Percentiles rank a stretch among this genome's conserved stretches.
Conservation (phyloP, 192 early-diverging fungal genomes). For the Spizellomyces sp. region DNA sequence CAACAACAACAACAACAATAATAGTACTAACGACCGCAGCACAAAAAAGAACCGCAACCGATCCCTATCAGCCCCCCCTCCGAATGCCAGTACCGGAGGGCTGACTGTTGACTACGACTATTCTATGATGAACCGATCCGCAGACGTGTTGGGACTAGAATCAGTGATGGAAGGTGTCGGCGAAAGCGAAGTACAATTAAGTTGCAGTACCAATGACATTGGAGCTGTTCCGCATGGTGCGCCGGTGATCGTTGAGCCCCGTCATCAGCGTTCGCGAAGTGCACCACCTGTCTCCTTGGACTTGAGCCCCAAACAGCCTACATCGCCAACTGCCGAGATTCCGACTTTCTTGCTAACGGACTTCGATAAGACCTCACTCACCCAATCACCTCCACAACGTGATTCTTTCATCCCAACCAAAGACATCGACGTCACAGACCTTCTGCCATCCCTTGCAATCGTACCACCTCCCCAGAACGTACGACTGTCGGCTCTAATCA, state of each 20-base stretch:
- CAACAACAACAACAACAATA: background rate
- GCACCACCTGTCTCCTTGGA: background rate
- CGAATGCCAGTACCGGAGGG: background rate
- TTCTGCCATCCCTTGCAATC: too few relatives aligned
- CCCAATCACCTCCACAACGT: too few relatives aligned
- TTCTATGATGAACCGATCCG: background rate
- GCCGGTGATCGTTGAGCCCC: background rate
- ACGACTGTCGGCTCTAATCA: too few relatives aligned
- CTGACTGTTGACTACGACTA: too few relatives aligned
- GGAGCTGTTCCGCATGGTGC: background rate
- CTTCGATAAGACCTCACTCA: too few relatives aligned
- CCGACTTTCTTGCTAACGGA: too few relatives aligned
- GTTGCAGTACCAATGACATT: background rate
- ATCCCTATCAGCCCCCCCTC: slow-evolving; percentile 32
- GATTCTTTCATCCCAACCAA: too few relatives aligned
- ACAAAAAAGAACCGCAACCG: slow-evolving; percentile 16
- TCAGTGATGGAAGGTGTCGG: slow-evolving; percentile 14
- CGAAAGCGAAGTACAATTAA: background rate
- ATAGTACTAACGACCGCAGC: background rate
- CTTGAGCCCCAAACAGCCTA: background rate
- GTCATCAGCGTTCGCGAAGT: slow-evolving; percentile 17
- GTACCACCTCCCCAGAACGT: too few relatives aligned
- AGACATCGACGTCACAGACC: too few relatives aligned
- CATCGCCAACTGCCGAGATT: too few relatives aligned
- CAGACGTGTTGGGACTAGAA: slow-evolving; percentile 6